Percentiles rank a stretch among this genome's conserved stretches.
Conservation (phyloP, 495 filamentous ascomycete genomes). For the Astrothelium subdiscretum region DNA sequence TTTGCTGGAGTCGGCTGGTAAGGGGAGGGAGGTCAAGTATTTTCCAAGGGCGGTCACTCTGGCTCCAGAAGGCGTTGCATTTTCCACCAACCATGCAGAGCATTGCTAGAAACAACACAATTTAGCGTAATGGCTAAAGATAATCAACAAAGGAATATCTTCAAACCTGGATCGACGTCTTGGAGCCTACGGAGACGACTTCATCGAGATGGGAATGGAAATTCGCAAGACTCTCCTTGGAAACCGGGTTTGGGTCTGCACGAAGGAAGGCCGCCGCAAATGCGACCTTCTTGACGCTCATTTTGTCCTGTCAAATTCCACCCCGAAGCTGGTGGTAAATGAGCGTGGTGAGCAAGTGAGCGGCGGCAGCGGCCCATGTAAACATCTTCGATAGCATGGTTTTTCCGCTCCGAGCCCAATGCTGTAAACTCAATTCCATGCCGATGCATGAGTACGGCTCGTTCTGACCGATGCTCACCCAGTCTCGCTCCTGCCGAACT, state of each 20-base stretch:
- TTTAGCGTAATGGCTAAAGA: slow-evolving; percentile 48
- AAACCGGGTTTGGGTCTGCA: slow-evolving; percentile 59
- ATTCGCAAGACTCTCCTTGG: slow-evolving; percentile 58
- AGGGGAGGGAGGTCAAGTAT: slow-evolving; percentile 59
- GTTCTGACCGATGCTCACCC: too few relatives aligned
- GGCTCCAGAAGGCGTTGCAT: slow-evolving; percentile 55
- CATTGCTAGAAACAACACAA: slow-evolving; percentile 50
- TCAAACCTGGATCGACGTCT: slow-evolving; percentile 91
- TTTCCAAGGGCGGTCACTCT: slow-evolving; percentile 60
- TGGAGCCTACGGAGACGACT: slow-evolving; percentile 62
- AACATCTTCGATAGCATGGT: background rate
- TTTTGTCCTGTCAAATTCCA: slow-evolving; percentile 48
- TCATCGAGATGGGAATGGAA: slow-evolving; percentile 59
- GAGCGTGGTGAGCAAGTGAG: background rate
- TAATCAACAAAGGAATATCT: slow-evolving; percentile 24
- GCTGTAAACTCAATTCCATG: background rate
- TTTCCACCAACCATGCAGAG: slow-evolving; percentile 71
- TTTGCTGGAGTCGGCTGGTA: slow-evolving; percentile 14
- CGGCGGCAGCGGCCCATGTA: background rate
- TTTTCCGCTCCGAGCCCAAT: background rate
- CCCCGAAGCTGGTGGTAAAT: slow-evolving; percentile 11
- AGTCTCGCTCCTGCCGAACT: too few relatives aligned
- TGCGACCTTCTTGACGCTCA: slow-evolving; percentile 45
- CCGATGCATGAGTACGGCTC: background rate
- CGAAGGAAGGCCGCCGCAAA: slow-evolving; percentile 64